phyloP scores from a whole-genome alignment of 139 green algal species.

The Prasinococcaceae sp. region DNA sequence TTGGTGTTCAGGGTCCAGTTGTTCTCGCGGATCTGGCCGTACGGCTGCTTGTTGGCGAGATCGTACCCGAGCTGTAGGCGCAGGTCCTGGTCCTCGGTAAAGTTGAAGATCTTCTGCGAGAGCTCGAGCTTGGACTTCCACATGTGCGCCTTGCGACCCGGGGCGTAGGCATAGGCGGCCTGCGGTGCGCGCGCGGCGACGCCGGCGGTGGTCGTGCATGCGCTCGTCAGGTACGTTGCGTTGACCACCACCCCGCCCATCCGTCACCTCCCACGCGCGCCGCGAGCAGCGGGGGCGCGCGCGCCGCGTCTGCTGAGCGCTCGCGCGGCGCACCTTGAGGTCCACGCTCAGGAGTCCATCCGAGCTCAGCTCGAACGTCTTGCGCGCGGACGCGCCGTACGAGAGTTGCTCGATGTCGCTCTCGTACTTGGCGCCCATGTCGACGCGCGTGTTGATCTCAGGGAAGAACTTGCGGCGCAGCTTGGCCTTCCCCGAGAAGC shows the following conservation, averaged over 20 bases:
- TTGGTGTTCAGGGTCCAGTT: conserved; percentile 47
- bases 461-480: conserved; percentile 39
- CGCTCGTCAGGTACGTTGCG: background rate
- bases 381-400: conserved; percentile 28
- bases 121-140: conserved; percentile 28
- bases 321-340: conserved; percentile 30
- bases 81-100: conserved; percentile 54
- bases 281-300: no score
- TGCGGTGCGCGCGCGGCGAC: background rate
- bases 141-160: no score
- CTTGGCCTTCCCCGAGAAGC: conserved; percentile 1
- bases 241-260: no score
- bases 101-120: conserved; percentile 51
- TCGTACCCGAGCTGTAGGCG: conserved; percentile 40
- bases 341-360: conserved; percentile 32
- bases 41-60: conserved; percentile 7
- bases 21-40: conserved; percentile 45
- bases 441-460: conserved; percentile 11
- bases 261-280: no score
- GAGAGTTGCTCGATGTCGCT: conserved; percentile 21
- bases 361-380: conserved; percentile 30
- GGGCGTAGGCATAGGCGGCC: background rate
- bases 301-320: no score
- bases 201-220: background rate
- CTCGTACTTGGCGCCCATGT: conserved; percentile 28